Conservation (phyloP, 257 asterid genomes). For the Solanum bukasovii region DNA sequence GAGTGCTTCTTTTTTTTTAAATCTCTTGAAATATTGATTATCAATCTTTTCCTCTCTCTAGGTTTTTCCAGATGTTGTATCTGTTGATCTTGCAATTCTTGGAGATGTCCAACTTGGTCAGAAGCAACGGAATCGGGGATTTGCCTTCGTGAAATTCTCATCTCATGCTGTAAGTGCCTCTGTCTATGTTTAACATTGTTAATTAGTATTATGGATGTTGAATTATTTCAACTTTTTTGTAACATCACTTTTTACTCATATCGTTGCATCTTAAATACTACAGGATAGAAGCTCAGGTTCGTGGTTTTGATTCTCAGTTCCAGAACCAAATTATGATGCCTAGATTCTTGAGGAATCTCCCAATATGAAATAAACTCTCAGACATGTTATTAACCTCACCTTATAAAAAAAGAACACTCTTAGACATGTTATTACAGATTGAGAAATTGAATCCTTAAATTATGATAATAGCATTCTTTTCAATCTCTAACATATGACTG, state of each 20-base stretch:
- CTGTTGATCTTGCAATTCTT: conserved; percentile 54
- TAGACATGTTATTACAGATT: neutral
- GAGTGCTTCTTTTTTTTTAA: neutral
- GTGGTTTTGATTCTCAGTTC: too few species aligned
- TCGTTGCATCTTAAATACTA: too few species aligned
- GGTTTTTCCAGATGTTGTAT: conserved; percentile 73
- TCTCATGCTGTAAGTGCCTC: conserved; percentile 70
- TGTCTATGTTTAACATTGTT: conserved; percentile 5
- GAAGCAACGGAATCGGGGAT: conserved; percentile 77
- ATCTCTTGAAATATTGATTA: neutral
- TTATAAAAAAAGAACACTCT: neutral
- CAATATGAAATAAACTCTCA: neutral
- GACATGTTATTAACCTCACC: neutral
- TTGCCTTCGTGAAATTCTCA: conserved; percentile 75
- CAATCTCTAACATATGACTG: neutral
- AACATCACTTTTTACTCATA: conserved; percentile 30
- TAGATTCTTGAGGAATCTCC: too few species aligned
- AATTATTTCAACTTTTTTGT: neutral
- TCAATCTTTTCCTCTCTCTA: neutral
- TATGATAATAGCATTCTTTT: neutral
- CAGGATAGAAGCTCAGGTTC: too few species aligned
- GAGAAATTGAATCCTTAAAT: conserved; percentile 4
- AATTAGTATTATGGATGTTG: neutral
- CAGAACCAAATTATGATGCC: too few species aligned
- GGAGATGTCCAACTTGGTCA: conserved; percentile 44